Base-by-base conservation (phyloP, 1,284 basidiomycete genomes). In the Naganishia sp. region DNA sequence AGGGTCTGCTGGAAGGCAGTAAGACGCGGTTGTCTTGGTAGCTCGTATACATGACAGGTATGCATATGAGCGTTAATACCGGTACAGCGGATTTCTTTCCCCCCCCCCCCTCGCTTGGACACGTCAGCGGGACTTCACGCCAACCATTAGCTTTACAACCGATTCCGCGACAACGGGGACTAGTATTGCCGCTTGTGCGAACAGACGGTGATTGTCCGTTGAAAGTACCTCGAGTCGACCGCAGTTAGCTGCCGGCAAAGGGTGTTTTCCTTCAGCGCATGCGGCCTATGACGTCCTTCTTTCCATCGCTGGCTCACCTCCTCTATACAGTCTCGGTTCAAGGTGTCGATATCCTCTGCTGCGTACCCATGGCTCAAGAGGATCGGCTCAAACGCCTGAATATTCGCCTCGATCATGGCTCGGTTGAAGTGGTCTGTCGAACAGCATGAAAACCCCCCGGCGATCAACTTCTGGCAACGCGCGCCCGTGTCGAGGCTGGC, bases 161-260 rank as follows among this genome's bases (percentile, higher is more conserved):
- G 25, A 53, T 28, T 9, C 15, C 6, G 52, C 10, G 52, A 6
- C 18, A 15, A 13, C 21, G 18, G 5, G 15, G 21, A 28, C 67
- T 67, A 68, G 52, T 57, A 68, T 18, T 49, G 31, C 11, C 64
- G 63, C 67, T 78, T 78, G 50, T 69, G 70, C 3, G 77, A 77
- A 63, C 74, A 77, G 16, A 78, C 74, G 6, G 76, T 75, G 48
- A 74, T 75, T 2, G 76, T 65, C 23, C 75, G 67, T 60, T 79
- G 78, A 46, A 71, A 70, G 57, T 72, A 77, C 6, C 68, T 70
- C 3, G 75, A 66, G 13, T 67, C 55, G 10, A 71, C 68, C 11
- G 56, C 55, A 9, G 68, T 65, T 33, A 77, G 65, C 77, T 78
- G 63, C 31, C 4, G 44, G 44, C 13, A 10, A 45, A 21, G 6